A percentile compares a stretch with the other conserved stretches of the same genome.
phyloP scores from a whole-genome alignment of 1,284 basidiomycete genomes.

The Malassezia psittaci region DNA sequence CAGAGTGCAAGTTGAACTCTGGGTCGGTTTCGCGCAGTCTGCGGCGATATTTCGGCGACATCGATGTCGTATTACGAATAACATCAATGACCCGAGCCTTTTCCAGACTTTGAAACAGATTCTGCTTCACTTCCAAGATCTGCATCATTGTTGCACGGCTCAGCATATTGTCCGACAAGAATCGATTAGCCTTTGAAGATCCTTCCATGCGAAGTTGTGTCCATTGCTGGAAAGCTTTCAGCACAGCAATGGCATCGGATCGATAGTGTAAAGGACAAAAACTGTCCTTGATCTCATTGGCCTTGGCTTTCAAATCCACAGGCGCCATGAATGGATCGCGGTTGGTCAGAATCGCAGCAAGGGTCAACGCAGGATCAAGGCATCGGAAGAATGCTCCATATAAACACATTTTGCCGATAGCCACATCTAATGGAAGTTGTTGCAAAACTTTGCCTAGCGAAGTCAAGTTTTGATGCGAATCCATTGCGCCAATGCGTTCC shows the following conservation, averaged over 20 bases:
- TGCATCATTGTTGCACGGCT: slow-evolving; percentile 70
- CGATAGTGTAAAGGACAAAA: slow-evolving; percentile 72
- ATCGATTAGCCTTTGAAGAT: slow-evolving; percentile 57
- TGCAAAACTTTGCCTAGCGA: slow-evolving; percentile 77
- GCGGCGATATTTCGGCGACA: slow-evolving; percentile 17
- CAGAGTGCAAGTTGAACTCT: slow-evolving; percentile 54
- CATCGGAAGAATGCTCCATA: slow-evolving; percentile 90
- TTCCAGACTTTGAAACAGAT: slow-evolving; percentile 68
- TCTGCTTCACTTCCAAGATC: slow-evolving; percentile 73
- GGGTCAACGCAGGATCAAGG: slow-evolving; percentile 73
- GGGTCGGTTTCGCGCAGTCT: slow-evolving; percentile 51
- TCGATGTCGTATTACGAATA: slow-evolving; percentile 16
- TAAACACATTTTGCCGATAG: slow-evolving; percentile 78
- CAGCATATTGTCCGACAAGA: slow-evolving; percentile 78
- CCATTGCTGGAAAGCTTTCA: slow-evolving; percentile 77
- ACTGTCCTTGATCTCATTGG: slow-evolving; percentile 62
- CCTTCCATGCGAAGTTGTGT: slow-evolving; percentile 33
- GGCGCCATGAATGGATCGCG: slow-evolving; percentile 84
- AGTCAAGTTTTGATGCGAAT: slow-evolving; percentile 66
- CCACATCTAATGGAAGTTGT: slow-evolving; percentile 78
- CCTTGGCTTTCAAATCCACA: slow-evolving; percentile 50
- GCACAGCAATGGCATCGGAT: slow-evolving; percentile 71
- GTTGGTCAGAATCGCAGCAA: slow-evolving; percentile 79
- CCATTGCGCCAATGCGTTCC: slow-evolving; percentile 77
- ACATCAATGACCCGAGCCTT: slow-evolving; percentile 52